Base-by-base conservation (phyloP, 306 rosid genomes). In the Quercus gilva region DNA sequence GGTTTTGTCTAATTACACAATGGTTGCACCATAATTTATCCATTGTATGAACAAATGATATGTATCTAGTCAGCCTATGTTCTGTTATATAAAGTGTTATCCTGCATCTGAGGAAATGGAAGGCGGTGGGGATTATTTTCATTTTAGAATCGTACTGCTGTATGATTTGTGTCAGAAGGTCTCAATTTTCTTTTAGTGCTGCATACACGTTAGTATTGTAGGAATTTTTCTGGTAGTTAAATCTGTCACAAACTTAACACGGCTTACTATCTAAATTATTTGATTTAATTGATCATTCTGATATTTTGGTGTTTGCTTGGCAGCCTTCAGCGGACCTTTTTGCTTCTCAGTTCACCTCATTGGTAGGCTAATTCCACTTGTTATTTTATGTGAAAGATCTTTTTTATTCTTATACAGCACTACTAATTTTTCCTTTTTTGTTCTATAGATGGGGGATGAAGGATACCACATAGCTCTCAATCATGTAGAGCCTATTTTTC, bases 371-470 rank as follows among this genome's bases (percentile, higher is more conserved):
- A 71, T 51, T 29, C 18, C 11, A 29, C 45, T 12, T 5, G 43
- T 73, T 49, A 49, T 37, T 13, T 65, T 6, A 19, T 73, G 35
- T 35, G 74, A 21, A 60, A 25, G 55, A 10, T 53, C 43, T 56
- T 77, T 65, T 55, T 74, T 53, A 10, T 81, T 78, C 23, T 18
- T 21, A 18, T 11, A 18, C 23, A 18, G 41, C 28, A 15, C 72
- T 28, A 17, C 18, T 52, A 29, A 41, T 71, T 37, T 28, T 76
- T 7, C 45, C 57, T 41, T 17, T 68, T 70, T 74, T 75, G 21
- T 59, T 74, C 57, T 57, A 63, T 56, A 82, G 88, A 79, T 85
- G 86, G 58, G 29, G 20, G 77, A 12, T n/a, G 88, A 85, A 79
- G 86, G 88, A 45, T 85, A 85, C 74, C n/a, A 3, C 79, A 76